Evolutionary conservation across 352 stramenopile genomes (phyloP), one percentile per base, ranked within the genome.

Genomic region (Phytophthora fragariaefolia): DNA sequence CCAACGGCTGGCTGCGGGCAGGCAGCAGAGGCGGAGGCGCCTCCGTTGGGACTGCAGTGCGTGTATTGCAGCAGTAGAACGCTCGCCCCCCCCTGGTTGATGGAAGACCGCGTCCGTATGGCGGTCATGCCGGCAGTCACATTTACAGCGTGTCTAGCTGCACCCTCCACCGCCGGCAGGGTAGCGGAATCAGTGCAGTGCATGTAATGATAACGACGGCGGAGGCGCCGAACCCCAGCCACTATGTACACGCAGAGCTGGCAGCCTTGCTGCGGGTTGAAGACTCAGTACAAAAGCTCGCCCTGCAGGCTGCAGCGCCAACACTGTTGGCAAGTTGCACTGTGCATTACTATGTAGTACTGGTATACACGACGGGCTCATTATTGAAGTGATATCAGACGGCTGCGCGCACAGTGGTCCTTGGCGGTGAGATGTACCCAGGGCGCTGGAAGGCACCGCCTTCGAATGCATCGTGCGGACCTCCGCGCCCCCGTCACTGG

Each of bases 361-460:
- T n/a, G n/a, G n/a, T n/a, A n/a, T 42, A 8, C 40, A 47, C 8
- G 40, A 47, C 40, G 40, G 40, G 40, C 40, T 47, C 40, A 24
- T 46, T 47, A 23, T 47, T 47, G 40, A 47, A 47, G 40, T 47
- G 40, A 23, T 47, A 47, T 24, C 40, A 47, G 40, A 47, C 40
- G n/a, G n/a, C n/a, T n/a, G n/a, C n/a, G n/a, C n/a, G n/a, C n/a
- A 24, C 40, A 22, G 18, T 47, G 12, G 40, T 18, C 13, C 34
- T 18, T 47, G n/a, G n/a, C n/a, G n/a, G n/a, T 47, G 40, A 47
- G 40, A 47, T 47, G 40, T 24, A 47, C 40, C 40, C 40, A 12
- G 12, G 6, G 30, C 12, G 12, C 30, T 36, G 30, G 22, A 47
- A 17, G 17, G 18, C 40, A 24, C n/a, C 17, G n/a, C n/a, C 6